A percentile compares a stretch with the other conserved stretches of the same genome.
These are phyloP conservation scores for Aspergillus campestris DNA, from an alignment of 495 filamentous ascomycete genomes.

Conservation along the genomic window DNA sequence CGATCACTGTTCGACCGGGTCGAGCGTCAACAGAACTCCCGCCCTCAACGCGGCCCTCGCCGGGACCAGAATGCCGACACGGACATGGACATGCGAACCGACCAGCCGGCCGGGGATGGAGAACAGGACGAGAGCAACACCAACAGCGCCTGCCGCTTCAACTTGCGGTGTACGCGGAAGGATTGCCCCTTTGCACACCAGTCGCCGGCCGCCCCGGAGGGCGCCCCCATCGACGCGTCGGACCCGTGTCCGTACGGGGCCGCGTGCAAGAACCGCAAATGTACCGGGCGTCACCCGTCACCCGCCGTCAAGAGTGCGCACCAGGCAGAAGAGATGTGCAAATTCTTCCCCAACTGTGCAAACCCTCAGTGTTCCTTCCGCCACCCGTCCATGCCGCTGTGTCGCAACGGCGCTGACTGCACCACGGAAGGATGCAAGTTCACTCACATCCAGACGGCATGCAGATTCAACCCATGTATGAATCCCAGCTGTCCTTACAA, in stretches of 20 bases:
- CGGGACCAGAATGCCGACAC: constrained; percentile 21
- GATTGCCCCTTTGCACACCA: constrained; percentile 93
- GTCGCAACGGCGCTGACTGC: constrained; percentile 91
- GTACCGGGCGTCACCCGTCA: constrained; percentile 83
- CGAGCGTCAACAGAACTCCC: constrained; percentile 35
- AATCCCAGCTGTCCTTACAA: constrained; percentile 80
- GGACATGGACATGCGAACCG: constrained; percentile 32
- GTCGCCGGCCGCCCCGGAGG: constrained; percentile 82
- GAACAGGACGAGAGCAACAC: constrained; percentile 47
- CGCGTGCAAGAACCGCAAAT: constrained; percentile 93
- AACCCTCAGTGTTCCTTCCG: constrained; percentile 80
- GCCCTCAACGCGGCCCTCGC: constrained; percentile 32
- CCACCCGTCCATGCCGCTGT: constrained; percentile 72
- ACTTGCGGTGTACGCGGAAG: constrained; percentile 74
- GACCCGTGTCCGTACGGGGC: constrained; percentile 80
- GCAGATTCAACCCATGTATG: constrained; percentile 86
- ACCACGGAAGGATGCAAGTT: constrained; percentile 79
- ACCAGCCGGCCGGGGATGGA: constrained; percentile 17
- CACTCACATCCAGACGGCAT: constrained; percentile 70
- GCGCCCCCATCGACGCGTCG: constrained; percentile 64
- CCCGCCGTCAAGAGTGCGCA: constrained; percentile 70
- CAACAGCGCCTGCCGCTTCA: constrained; percentile 66
- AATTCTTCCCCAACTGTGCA: constrained; percentile 89
- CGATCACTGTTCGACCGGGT: constrained; percentile 76
- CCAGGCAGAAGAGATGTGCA: constrained; percentile 81